phyloP scores from a whole-genome alignment of 169 alveolate species.

The Neospora caninum region DNA sequence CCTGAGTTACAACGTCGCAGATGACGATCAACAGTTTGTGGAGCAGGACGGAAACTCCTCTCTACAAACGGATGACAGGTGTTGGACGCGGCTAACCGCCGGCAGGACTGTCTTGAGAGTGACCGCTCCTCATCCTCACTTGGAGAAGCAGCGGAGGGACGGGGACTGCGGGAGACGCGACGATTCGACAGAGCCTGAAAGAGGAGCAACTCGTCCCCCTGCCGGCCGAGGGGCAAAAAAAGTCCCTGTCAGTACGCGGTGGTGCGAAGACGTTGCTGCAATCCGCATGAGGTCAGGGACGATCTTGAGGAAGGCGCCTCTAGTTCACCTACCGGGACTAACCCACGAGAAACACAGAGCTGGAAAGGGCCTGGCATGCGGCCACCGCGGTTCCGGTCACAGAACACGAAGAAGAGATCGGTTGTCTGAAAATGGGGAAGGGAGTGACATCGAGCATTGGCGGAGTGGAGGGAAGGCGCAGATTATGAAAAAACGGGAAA shows the following conservation, averaged over 20 bases:
- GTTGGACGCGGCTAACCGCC: not conserved
- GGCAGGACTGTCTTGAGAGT: conserved; percentile 5
- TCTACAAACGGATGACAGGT: not conserved
- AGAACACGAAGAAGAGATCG: not conserved
- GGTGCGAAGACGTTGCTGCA: conserved; percentile 26
- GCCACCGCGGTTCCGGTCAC: not conserved
- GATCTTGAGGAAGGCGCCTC: conserved; percentile 15
- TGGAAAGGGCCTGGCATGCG: not conserved
- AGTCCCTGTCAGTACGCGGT: not conserved
- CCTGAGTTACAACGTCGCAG: not conserved
- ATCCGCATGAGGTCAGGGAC: not conserved
- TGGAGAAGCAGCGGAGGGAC: not conserved
- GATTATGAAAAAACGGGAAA: too few species aligned
- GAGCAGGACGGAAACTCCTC: not conserved
- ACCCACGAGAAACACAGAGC: not conserved
- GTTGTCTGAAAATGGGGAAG: not conserved
- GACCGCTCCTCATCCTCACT: conserved; percentile 32
- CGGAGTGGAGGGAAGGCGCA: too few species aligned
- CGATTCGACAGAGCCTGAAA: not conserved
- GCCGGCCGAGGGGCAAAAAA: not conserved
- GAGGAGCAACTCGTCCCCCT: not conserved
- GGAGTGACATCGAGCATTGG: not conserved
- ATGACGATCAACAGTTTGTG: not conserved
- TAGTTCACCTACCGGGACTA: not conserved
- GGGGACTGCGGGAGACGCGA: not conserved